A percentile compares a stretch with the other conserved stretches of the same genome.
These are phyloP conservation scores for Populus hybrid DNA, from an alignment of 441 rosid genomes.

Conservation along the genomic window DNA sequence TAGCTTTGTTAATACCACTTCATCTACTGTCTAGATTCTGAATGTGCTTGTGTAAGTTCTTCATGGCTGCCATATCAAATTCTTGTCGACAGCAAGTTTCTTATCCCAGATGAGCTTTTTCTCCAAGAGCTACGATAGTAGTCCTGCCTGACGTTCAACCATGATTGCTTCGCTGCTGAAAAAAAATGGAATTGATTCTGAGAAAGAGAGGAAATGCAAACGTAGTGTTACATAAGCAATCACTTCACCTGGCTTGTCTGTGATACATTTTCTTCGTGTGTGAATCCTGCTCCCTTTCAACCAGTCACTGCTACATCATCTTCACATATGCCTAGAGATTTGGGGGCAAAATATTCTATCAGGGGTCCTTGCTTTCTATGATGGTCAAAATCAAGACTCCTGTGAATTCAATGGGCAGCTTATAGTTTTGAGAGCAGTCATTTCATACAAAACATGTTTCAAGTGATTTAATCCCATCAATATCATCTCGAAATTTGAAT, in stretches of 20 bases:
- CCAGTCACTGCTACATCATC: neutral
- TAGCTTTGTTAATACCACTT: slow-evolving; percentile 19
- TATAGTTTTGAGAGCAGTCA: neutral
- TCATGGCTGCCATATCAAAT: no score
- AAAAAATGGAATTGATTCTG: neutral
- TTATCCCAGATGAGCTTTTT: neutral
- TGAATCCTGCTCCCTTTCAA: neutral
- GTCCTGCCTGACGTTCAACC: neutral
- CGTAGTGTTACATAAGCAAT: neutral
- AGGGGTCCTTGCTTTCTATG: neutral
- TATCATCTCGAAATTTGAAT: no score
- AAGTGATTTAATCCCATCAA: no score
- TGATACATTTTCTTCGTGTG: no score
- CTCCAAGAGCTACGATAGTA: neutral
- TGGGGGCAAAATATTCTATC: neutral
- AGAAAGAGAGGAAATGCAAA: neutral
- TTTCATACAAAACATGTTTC: neutral
- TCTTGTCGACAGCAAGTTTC: neutral
- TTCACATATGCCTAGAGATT: neutral
- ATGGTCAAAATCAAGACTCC: neutral
- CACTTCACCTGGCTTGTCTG: no score
- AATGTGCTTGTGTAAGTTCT: neutral
- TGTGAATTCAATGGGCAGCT: neutral
- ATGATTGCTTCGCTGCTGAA: neutral
- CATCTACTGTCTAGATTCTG: slow-evolving; percentile 5